These are phyloP conservation scores for Ogataea zsoltii DNA, from an alignment of 805 yeast species.

Conservation along the genomic window DNA sequence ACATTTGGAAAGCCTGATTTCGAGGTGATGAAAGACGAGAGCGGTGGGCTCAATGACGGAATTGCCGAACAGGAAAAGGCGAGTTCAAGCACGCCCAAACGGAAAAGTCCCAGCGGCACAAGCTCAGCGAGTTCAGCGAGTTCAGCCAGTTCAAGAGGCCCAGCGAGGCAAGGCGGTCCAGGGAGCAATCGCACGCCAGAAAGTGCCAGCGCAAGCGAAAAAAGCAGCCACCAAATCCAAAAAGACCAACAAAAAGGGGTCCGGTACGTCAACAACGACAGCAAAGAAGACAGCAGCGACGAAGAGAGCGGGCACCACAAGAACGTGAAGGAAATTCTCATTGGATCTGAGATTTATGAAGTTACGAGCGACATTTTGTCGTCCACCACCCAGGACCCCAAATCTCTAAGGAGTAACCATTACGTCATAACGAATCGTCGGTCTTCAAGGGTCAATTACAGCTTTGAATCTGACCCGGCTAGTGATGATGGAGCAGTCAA, in stretches of 20 bases:
- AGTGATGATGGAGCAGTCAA: constrained; percentile 3
- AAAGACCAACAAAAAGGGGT: constrained; percentile 12
- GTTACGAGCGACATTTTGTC: constrained; percentile 25
- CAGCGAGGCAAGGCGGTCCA: constrained; percentile 10
- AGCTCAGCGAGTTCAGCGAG: constrained; percentile 2
- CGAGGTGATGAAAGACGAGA: constrained; percentile 23
- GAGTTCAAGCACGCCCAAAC: constrained; percentile 9
- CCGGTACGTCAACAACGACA: background rate
- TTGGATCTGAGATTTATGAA: constrained; percentile 22
- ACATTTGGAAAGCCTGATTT: constrained; percentile 21
- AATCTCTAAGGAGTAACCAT: constrained; percentile 16
- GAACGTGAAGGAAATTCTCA: constrained; percentile 15
- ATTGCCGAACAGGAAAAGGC: constrained; percentile 21
- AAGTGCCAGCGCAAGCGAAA: constrained; percentile 4
- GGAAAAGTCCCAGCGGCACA: constrained; percentile 4
- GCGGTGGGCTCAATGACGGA: constrained; percentile 29
- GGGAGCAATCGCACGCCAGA: constrained; percentile 26
- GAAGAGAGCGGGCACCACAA: constrained; percentile 16
- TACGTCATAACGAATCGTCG: constrained; percentile 1
- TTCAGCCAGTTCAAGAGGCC: background rate
- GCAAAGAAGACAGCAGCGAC: constrained; percentile 7
- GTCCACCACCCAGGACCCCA: constrained; percentile 22
- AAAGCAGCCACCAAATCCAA: constrained; percentile 14
- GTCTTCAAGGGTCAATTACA: constrained; percentile 1
- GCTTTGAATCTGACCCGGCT: background rate